Base-by-base conservation (phyloP, 371 early-diverging fungal genomes). In the Actinomucor elegans region DNA sequence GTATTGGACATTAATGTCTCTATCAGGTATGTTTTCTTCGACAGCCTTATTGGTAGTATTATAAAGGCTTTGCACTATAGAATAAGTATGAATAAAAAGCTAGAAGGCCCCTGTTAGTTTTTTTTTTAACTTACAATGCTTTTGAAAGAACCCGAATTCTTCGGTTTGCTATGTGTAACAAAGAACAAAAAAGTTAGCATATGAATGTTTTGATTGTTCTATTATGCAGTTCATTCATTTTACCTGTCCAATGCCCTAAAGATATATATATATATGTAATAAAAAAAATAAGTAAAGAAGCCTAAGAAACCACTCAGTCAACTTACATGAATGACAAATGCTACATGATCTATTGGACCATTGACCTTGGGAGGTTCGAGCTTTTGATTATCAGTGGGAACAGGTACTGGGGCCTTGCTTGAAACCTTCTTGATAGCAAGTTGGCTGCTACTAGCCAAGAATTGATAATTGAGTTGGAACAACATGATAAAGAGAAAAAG, bases 201-300 rank as follows among this genome's bases (percentile, higher is more conserved):
- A n/a, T 33, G 20, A 7, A 31, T 31, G 31, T 31, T 31, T 31
- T 8, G 6, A 11, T 31, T 31, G 7, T 8, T 6, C 31, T 6
- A 31, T 11, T 6, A 31, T 31, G 11, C 31, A 7, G 6, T 31
- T 8, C 6, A 33, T 48, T n/a, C 24, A 27, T 24, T 40, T 48
- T 60, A 71, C 75, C 56, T 79, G 75, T n/a, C 87, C 87, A 76
- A 86, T 86, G 31, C 87, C 87, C 75, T 75, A n/a, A n/a, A n/a
- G n/a, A n/a, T n/a, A n/a, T n/a, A n/a, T n/a, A n/a, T n/a, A 52
- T 38, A 31, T 18, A 29, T 18, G 35, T 28, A 21, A 14, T 37
- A 32, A 40, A 21, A 42, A 26, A n/a, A 23, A 11, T n/a, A n/a
- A n/a, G n/a, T n/a, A n/a, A n/a, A n/a, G n/a, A n/a, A n/a, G n/a